Conservation (phyloP, 164 flowering plant species). For the Berberis vulgaris region DNA sequence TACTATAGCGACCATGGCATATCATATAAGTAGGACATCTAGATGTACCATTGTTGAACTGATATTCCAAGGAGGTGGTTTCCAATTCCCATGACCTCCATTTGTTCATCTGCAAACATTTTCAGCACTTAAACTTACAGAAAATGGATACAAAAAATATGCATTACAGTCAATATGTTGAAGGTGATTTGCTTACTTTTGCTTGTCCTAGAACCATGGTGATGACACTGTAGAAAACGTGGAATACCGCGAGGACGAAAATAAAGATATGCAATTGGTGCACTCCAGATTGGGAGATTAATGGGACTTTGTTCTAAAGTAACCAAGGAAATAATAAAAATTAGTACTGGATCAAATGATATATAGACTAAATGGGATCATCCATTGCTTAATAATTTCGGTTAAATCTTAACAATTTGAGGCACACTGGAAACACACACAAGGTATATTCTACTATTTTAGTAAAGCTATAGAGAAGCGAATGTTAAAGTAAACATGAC, state of each 20-base stretch:
- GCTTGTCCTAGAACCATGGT: conserved; percentile 45
- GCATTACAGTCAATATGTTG: not conserved
- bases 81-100: conserved; percentile 72
- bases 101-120: conserved; percentile 42
- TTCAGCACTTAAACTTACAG: not conserved
- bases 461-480: too few relatives aligned
- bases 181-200: conserved; percentile 33
- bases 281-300: conserved; percentile 41
- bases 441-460: too few relatives aligned
- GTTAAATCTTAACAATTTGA: too few relatives aligned
- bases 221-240: conserved; percentile 51
- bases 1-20: too few relatives aligned
- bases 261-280: conserved; percentile 66
- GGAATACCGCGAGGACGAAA: conserved; percentile 60
- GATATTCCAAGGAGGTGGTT: conserved; percentile 49
- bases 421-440: too few relatives aligned
- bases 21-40: not conserved
- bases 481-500: too few relatives aligned
- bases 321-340: not conserved
- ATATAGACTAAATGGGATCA: too few relatives aligned
- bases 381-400: too few relatives aligned
- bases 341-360: not conserved
- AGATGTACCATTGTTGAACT: conserved; percentile 42
- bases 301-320: conserved; percentile 29
- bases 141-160: not conserved